Evolutionary conservation across 2,329 filamentous ascomycete genomes (phyloP), one percentile per base, ranked within the genome.

Genomic region (Fusarium tricinctum): DNA sequence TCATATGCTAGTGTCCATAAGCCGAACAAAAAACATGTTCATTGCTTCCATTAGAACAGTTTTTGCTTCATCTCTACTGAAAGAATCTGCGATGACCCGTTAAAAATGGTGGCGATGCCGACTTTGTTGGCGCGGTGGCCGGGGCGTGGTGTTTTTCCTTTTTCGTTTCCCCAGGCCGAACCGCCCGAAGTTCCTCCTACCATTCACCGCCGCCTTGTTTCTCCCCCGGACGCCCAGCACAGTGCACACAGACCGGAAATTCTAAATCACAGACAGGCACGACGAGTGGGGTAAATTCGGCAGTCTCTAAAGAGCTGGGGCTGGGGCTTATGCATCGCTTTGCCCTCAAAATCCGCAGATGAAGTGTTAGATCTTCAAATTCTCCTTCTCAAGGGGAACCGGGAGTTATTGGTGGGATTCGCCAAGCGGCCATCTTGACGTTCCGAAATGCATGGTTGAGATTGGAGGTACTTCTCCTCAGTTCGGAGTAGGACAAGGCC

Each of bases 201-300:
- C 42, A 58, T 63, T 67, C 66, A 70, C 66, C 66, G 66, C 66
- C 66, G 61, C 51, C 49, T 58, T 56, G 28, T 19, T 19, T 46
- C 38, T 46, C 38, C 62, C 62, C 53, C 62, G 57, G 62, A 52
- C 58, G 20, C 28, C 40, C 32, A 50, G 28, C 51, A 62, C 57
- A 62, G 59, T 63, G 48, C 57, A 63, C 50, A 54, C 35, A 65
- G 54, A 52, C 61, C 50, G 48, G 46, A 58, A 44, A 53, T 52
- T 33, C 19, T 30, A 42, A 56, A 40, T 39, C 50, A 39, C 32
- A 19, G 22, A 38, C 59, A 53, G 39, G 12, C 46, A 48, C 55
- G 30, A 50, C 6, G 42, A 22, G 46, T 64, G 52, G 59, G 46
- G 46, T 64, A 48, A 30, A 14, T 22, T 49, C 58, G 58, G 58